phyloP scores from a whole-genome alignment of 2,329 filamentous ascomycete species.

The Cladophialophora chaetospira region DNA sequence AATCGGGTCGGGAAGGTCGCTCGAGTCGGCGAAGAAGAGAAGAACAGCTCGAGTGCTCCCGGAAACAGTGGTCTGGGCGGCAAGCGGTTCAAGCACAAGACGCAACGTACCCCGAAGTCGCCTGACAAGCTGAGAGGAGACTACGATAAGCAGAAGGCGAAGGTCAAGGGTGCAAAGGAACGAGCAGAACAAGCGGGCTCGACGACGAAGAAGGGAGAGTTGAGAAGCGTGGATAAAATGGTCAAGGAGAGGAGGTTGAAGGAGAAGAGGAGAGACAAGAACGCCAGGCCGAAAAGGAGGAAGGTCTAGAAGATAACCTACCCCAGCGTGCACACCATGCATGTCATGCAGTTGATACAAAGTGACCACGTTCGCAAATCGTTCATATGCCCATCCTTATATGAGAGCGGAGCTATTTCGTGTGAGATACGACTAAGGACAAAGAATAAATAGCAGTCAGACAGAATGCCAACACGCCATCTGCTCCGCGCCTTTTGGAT shows the following conservation, averaged over 20 bases:
- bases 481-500: no score
- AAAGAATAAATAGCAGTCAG: no score
- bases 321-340: no score
- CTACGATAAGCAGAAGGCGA: conserved; percentile 87
- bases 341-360: background rate
- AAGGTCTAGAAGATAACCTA: background rate
- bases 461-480: no score
- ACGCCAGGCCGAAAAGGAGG: conserved; percentile 65
- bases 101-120: conserved; percentile 84
- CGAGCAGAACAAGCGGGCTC: conserved; percentile 43
- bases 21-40: conserved; percentile 78
- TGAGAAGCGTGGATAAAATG: conserved; percentile 77
- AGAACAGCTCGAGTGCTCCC: conserved; percentile 30
- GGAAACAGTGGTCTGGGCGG: conserved; percentile 36
- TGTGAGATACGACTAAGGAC: no score
- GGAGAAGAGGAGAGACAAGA: conserved; percentile 81
- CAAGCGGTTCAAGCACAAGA: conserved; percentile 78
- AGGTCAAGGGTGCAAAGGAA: conserved; percentile 82
- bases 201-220: conserved; percentile 31
- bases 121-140: conserved; percentile 92
- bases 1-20: conserved; percentile 80
- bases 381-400: no score
- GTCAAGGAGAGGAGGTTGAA: conserved; percentile 76
- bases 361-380: background rate
- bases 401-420: no score